Evolutionary conservation across 2,329 filamentous ascomycete genomes (phyloP), one percentile per base, ranked within the genome.

Genomic region (Claviceps pazoutovae): DNA sequence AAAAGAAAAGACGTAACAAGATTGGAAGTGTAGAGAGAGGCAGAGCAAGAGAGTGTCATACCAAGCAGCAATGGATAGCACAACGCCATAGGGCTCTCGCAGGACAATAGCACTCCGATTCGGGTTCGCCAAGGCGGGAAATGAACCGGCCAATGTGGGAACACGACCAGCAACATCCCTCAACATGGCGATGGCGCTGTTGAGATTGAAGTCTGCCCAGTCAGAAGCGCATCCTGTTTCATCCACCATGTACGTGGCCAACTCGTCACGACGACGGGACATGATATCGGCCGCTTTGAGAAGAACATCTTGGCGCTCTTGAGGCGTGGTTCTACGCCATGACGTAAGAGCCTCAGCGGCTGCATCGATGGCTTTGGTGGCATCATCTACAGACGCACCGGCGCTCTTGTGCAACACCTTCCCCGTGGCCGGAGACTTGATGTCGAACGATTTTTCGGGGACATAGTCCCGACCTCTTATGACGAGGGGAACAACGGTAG

Each of bases 1-100:
- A 14, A 5, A 26, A 30, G 19, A 5, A 44, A 44, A 23, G 2
- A 21, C 26, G 19, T 13, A 30, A 30, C 26, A n/a, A 43, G 11
- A 2, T 2, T 21, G 4, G 1, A n/a, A 43, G 13, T 30, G 3
- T 30, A 43, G 41, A 21, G 19, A 8, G 38, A n/a, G 17, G n/a
- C n/a, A n/a, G 38, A n/a, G 6, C 2, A n/a, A 37, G 26, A n/a
- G 6, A 8, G 5, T n/a, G 8, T 57, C 69, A 59, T 71, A 89
- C 88, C 88, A 95, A 9, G 88, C 86, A 2, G 84, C 86, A 64
- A 94, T 88, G 2, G 80, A 82, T 34, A 94, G 70, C 16, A 90
- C 74, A 7, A 93, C 87, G 1, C 88, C 88, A 59, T 80, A 88
- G 0, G 88, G 87, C 66, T 90, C 85, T 62, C 82, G 83, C 56